Percentiles rank a stretch among this genome's conserved stretches.
These are phyloP conservation scores for Dentipellis sp. DNA, from an alignment of 768 basidiomycete species.

Conservation along the genomic window DNA sequence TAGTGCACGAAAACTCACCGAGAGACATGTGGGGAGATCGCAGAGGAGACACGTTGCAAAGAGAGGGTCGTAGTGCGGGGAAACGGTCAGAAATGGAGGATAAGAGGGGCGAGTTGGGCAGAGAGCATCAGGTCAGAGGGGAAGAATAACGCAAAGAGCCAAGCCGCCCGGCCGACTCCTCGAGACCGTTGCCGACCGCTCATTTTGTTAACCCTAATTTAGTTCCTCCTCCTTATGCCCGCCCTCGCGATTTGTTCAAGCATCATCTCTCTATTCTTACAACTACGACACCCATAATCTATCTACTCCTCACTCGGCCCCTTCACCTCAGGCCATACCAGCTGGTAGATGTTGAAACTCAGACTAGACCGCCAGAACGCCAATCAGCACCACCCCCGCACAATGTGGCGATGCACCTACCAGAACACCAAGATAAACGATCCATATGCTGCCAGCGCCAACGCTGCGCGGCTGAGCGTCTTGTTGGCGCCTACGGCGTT, in stretches of 20 bases:
- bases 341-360: conserved; percentile 69
- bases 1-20: conserved; percentile 15
- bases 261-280: background rate
- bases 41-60: background rate
- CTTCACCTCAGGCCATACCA: conserved; percentile 28
- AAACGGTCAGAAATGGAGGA: conserved; percentile 5
- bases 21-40: conserved; percentile 10
- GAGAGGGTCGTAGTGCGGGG: background rate
- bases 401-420: conserved; percentile 33
- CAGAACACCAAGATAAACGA: conserved; percentile 77
- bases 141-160: conserved; percentile 8
- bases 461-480: conserved; percentile 47
- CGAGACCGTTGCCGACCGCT: background rate
- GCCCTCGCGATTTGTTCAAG: no score
- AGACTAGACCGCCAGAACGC: conserved; percentile 36
- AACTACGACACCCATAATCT: background rate
- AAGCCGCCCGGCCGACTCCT: background rate
- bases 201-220: background rate
- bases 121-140: conserved; percentile 25
- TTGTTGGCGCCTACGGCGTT: conserved; percentile 46
- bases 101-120: conserved; percentile 12
- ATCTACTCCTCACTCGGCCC: background rate
- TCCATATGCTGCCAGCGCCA: conserved; percentile 71
- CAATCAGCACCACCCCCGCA: background rate
- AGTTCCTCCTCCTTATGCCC: background rate